These are phyloP conservation scores for Amyloporia xantha DNA, from an alignment of 768 basidiomycete genomes.

Conservation along the genomic window DNA sequence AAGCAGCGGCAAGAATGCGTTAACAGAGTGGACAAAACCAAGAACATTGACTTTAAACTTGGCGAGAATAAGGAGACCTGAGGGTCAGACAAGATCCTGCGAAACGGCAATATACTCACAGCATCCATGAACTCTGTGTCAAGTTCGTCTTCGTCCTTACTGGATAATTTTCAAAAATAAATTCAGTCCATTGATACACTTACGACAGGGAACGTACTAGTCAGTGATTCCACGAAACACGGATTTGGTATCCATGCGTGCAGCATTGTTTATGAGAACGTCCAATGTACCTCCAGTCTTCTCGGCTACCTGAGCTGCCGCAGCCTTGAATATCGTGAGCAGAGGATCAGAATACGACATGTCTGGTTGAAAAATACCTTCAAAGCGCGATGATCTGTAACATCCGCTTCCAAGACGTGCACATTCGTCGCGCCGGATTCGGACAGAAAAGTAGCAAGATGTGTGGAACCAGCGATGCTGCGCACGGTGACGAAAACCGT, in stretches of 20 bases:
- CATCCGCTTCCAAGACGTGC: constrained; percentile 30
- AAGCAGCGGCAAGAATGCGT: constrained; percentile 34
- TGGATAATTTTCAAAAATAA: neutral
- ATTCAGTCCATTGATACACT: too few species aligned
- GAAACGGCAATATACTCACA: neutral
- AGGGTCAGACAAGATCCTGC: too few species aligned
- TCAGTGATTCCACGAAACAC: constrained; percentile 3
- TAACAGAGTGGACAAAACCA: constrained; percentile 29
- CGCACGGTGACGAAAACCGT: constrained; percentile 21
- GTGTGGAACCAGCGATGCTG: constrained; percentile 5
- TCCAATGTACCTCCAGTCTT: constrained; percentile 29
- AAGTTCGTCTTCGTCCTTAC: neutral
- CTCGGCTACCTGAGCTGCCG: constrained; percentile 22
- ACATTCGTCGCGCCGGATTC: constrained; percentile 19
- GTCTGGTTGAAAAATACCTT: too few species aligned
- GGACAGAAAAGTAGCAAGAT: constrained; percentile 2
- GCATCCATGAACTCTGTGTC: constrained; percentile 1
- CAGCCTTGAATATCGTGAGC: constrained; percentile 20
- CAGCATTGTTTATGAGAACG: constrained; percentile 33
- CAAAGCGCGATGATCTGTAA: constrained; percentile 25
- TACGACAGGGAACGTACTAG: neutral
- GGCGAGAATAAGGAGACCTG: neutral
- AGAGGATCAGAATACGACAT: too few species aligned
- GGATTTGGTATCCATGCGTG: constrained; percentile 8
- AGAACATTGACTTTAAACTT: constrained; percentile 31